A percentile compares a stretch with the other conserved stretches of the same genome.
These are phyloP conservation scores for Artemisia annua DNA, from an alignment of 129 eudicot genomes.

Conservation along the genomic window DNA sequence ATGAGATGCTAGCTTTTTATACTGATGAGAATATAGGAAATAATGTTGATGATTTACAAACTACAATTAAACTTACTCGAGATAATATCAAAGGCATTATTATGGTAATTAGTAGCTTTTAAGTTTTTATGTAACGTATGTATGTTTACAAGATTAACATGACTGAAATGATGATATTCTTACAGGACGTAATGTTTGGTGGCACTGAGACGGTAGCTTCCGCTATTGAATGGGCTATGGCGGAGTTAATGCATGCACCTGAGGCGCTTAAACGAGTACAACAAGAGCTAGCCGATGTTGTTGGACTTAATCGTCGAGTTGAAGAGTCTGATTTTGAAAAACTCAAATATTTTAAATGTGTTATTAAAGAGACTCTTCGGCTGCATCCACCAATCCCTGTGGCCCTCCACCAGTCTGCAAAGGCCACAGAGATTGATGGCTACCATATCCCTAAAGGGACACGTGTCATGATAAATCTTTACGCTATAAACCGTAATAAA, in stretches of 20 bases:
- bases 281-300: not conserved
- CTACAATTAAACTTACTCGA: not conserved
- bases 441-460: constrained; percentile 1
- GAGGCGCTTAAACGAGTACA: not conserved
- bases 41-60: not conserved
- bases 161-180: not conserved
- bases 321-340: not conserved
- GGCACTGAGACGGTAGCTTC: not conserved
- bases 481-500: not conserved
- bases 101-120: not conserved
- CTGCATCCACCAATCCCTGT: not conserved
- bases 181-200: constrained; percentile 4
- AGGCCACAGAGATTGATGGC: not conserved
- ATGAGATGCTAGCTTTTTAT: not conserved
- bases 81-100: not conserved
- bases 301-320: not conserved
- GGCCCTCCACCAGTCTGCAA: not conserved
- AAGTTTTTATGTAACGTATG: not conserved
- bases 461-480: constrained; percentile 4
- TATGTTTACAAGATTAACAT: not conserved
- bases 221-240: not conserved
- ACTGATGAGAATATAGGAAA: not conserved
- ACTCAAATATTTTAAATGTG: not conserved
- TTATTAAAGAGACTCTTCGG: not conserved
- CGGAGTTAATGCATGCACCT: not conserved